Base-by-base conservation (phyloP, 2,329 filamentous ascomycete genomes). In the Drechslerella stenobrocha region DNA sequence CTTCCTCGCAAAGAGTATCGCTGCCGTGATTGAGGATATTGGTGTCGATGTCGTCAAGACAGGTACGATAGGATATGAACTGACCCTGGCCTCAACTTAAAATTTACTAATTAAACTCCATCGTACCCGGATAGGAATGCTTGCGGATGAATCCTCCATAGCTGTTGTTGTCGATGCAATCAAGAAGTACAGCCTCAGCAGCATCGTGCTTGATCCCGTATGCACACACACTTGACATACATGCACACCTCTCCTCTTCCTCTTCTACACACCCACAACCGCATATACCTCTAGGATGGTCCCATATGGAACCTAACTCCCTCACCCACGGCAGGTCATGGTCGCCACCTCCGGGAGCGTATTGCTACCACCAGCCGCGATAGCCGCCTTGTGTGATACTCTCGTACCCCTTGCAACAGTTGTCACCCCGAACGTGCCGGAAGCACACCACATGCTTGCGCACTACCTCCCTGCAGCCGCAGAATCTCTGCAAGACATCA, bases 21-120 rank as follows among this genome's bases (percentile, higher is more conserved):
- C 92, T 77, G 87, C 88, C 22, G 89, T 87, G 30, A 80, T 95
- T 48, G 85, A 85, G 44, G 93, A 97, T 77, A 83, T 97, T 67
- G 88, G 87, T 2, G 86, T 89, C 2, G 90, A 96, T 79, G 90
- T 95, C 46, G 84, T 97, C 71, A 97, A 96, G 78, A 91, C 89
- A 47, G 92, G 90, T 95, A 76, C 73, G 79, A 40, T 18, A 30
- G 40, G 15, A 20, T 24, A 45, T 18, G 9, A 11, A 56, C 22
- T 7, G 37, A 32, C 57, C 50, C 35, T n/a, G 9, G 37, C 47
- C 20, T 37, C 2, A 11, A 26, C 20, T 35, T 2, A 8, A 32
- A 23, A 28, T 6, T 35, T 7, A 34, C 26, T 11, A 30, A 51
- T 55, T 55, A 52, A 15, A 3, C 8, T 15, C 15, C 6, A 8